phyloP scores from a whole-genome alignment of 192 early-diverging fungal genomes.

The Chytriomyces sp. region DNA sequence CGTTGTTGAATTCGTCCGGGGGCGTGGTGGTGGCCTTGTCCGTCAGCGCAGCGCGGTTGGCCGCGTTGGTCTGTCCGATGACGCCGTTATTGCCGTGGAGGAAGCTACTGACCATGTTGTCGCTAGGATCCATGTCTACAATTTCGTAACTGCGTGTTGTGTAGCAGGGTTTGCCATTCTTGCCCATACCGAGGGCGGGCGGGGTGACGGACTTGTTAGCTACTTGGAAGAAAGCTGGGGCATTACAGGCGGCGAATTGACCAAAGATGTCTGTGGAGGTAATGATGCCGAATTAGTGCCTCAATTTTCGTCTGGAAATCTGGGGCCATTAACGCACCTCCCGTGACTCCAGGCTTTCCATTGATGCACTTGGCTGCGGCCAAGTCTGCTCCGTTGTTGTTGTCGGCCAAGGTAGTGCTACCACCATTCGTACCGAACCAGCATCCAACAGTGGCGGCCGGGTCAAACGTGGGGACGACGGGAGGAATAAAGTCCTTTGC shows the following conservation, averaged over 20 bases:
- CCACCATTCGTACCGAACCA: slow-evolving; percentile 49
- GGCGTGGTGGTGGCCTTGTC: slow-evolving; percentile 11
- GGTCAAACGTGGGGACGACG: slow-evolving; percentile 33
- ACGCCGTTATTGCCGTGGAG: slow-evolving; percentile 25
- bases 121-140: slow-evolving; percentile 42
- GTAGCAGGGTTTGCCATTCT: slow-evolving; percentile 36
- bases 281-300: no score
- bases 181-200: slow-evolving; percentile 42
- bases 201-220: slow-evolving; percentile 24
- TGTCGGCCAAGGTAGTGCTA: slow-evolving; percentile 37
- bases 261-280: slow-evolving; percentile 39
- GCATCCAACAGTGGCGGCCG: slow-evolving; percentile 37
- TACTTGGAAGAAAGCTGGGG: slow-evolving; percentile 31
- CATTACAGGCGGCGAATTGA: slow-evolving; percentile 50
- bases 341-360: slow-evolving; percentile 22
- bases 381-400: slow-evolving; percentile 23
- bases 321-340: no score
- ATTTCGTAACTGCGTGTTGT: slow-evolving; percentile 42
- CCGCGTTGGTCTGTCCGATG: slow-evolving; percentile 42
- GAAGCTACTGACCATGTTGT: slow-evolving; percentile 44
- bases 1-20: slow-evolving; percentile 31
- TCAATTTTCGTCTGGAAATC: no score
- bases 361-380: slow-evolving; percentile 41
- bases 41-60: slow-evolving; percentile 32
- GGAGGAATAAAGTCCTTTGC: slow-evolving; percentile 31